Conservation (phyloP, 495 filamentous ascomycete genomes). For the Letharia columbiana region DNA sequence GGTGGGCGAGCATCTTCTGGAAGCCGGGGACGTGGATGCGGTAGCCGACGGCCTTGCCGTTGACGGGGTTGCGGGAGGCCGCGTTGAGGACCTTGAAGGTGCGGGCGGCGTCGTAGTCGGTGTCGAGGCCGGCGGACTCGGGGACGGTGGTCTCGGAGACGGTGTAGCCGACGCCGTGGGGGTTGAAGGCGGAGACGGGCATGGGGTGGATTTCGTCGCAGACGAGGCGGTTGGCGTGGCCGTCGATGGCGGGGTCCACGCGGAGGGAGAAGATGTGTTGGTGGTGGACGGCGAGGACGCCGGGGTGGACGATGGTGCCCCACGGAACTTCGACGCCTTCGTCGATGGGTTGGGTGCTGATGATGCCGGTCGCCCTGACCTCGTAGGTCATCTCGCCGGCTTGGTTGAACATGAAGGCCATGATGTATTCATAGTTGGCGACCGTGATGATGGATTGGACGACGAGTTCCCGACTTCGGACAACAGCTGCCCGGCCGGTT, state of each 20-base stretch:
- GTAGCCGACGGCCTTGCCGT: slow-evolving; percentile 67
- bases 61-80: slow-evolving; percentile 56
- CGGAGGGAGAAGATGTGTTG: slow-evolving; percentile 89
- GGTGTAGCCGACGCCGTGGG: slow-evolving; percentile 69
- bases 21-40: slow-evolving; percentile 67
- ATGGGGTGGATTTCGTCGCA: slow-evolving; percentile 67
- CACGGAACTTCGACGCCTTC: slow-evolving; percentile 57
- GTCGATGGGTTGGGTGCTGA: slow-evolving; percentile 76
- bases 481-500: slow-evolving; percentile 49
- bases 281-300: slow-evolving; percentile 69
- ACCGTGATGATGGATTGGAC: slow-evolving; percentile 70
- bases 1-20: slow-evolving; percentile 70
- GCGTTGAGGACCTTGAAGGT: slow-evolving; percentile 76
- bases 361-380: slow-evolving; percentile 75
- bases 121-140: slow-evolving; percentile 54
- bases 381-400: slow-evolving; percentile 74
- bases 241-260: slow-evolving; percentile 74
- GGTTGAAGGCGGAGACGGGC: slow-evolving; percentile 67
- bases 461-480: slow-evolving; percentile 53
- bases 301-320: slow-evolving; percentile 81
- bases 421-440: slow-evolving; percentile 77
- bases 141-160: slow-evolving; percentile 52
- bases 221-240: slow-evolving; percentile 59
- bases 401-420: slow-evolving; percentile 79
- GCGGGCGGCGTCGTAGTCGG: slow-evolving; percentile 54